Base-by-base conservation (phyloP, 208 protist species). In the Trypanosoma vivax region DNA sequence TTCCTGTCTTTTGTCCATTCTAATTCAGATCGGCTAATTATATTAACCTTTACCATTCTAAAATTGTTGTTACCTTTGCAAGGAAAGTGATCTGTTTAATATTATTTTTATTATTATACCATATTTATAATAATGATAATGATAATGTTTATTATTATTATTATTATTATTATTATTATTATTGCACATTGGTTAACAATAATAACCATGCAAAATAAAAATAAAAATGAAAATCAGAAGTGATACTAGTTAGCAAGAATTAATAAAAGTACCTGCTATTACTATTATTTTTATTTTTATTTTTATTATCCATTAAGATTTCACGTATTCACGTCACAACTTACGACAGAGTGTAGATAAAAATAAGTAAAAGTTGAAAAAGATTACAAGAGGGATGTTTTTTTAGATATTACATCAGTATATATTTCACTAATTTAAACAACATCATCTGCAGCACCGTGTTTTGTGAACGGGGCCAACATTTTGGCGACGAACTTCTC, bases 1-100 rank as follows among this genome's bases (percentile, higher is more conserved):
- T 70, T 70, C 30, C 88, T 76, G 59, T 95, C 88, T 40, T 95
- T 87, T 31, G 92, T 97, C 81, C 89, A 96, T 48, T 97, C 90
- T 50, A 88, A 65, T 62, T 84, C 76, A 4, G 90, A 89, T 21
- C 96, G 84, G 50, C 90, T 96, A 18, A 98, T 93, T 0, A 76
- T 79, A 45, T 96, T 96, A 3, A 97, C 72, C 61, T 97, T 97
- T 48, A 96, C 85, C 84, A 91, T 94, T 56, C 14, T 47, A 9
- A 39, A 37, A 42, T 10, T 38, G 18, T 41, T 9, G 11, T 40
- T 53, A 33, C 13, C 31, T 16, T 45, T 47, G 27, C 34, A 48
- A 34, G 16, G 45, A 49, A 50, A 51, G 16, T 39, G 14, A 19
- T 21, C 42, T 21, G 5, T 34, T 6, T 25, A 48, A 25, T 7